phyloP scores from a whole-genome alignment of 139 green algal genomes.

The Edaphochlamys debaryana region DNA sequence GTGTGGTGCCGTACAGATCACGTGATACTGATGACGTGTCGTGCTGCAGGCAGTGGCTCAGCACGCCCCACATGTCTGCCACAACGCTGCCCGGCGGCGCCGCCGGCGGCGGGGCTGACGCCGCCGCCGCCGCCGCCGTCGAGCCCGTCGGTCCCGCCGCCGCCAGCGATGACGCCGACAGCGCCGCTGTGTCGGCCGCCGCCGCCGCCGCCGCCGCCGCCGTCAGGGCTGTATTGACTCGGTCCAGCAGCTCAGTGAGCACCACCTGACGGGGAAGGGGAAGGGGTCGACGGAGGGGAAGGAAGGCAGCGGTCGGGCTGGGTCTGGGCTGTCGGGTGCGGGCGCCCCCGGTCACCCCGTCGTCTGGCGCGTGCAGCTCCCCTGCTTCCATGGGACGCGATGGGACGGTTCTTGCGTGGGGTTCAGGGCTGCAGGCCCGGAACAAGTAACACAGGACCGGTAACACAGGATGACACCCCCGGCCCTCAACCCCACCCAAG shows the following conservation, averaged over 20 bases:
- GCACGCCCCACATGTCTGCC: conserved; percentile 26
- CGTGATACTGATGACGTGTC: too few relatives aligned
- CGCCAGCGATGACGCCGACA: not conserved
- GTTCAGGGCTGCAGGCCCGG: too few relatives aligned
- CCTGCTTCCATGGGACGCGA: too few relatives aligned
- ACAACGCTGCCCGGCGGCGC: conserved; percentile 18
- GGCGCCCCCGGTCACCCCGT: not conserved
- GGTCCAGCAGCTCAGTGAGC: conserved; percentile 22
- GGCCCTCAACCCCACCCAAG: too few relatives aligned
- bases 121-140: not conserved
- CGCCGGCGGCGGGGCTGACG: not conserved
- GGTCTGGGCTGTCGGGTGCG: not conserved
- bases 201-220: too few relatives aligned
- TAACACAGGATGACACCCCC: too few relatives aligned
- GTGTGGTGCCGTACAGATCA: too few relatives aligned
- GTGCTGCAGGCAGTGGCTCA: conserved; percentile 27
- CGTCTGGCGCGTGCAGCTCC: too few relatives aligned
- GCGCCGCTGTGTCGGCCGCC: not conserved
- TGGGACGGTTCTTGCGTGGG: too few relatives aligned
- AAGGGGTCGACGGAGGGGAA: not conserved
- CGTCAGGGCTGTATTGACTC: not conserved
- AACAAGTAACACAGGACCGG: too few relatives aligned
- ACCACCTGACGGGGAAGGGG: not conserved
- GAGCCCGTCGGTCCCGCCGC: not conserved
- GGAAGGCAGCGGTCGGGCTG: not conserved